Evolutionary conservation across 2,329 filamentous ascomycete genomes (phyloP).

Genomic region (Helotiales sp.): DNA sequence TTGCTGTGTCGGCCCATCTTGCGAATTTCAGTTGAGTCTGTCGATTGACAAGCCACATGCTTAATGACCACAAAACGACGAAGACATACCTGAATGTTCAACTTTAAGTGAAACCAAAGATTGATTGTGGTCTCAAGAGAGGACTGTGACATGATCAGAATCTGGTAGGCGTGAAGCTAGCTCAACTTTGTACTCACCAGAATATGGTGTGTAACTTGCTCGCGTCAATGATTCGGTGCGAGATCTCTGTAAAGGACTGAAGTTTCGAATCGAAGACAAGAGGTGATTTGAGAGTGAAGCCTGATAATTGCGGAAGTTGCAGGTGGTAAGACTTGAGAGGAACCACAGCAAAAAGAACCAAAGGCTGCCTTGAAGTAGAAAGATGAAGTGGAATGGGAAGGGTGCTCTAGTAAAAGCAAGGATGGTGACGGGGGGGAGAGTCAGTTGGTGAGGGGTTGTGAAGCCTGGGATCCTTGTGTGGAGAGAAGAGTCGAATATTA

Average conservation of each 20-base stretch:
- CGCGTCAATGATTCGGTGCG: too few species aligned
- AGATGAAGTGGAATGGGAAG: neutral
- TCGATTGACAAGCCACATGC: neutral
- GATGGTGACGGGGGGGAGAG: neutral
- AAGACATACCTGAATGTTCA: neutral
- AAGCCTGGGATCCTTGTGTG: neutral
- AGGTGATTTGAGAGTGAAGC: too few species aligned
- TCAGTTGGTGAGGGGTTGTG: neutral
- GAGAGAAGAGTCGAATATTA: neutral
- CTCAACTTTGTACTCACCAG: too few species aligned
- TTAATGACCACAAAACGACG: neutral
- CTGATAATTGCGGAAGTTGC: too few species aligned
- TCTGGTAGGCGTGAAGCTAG: too few species aligned
- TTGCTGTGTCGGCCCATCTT: neutral
- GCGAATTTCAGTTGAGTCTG: neutral
- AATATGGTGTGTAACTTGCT: too few species aligned
- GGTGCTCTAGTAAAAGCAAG: neutral
- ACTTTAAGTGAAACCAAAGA: too few species aligned
- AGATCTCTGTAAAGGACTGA: too few species aligned
- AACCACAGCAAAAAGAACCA: neutral
- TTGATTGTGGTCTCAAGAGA: too few species aligned
- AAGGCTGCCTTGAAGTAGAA: neutral
- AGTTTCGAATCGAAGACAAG: too few species aligned
- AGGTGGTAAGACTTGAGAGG: too few species aligned
- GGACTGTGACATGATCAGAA: too few species aligned